Percentiles rank a stretch among this genome's conserved stretches.
These are phyloP conservation scores for Gossypium stocksii DNA, from an alignment of 345 rosid genomes.

Conservation along the genomic window DNA sequence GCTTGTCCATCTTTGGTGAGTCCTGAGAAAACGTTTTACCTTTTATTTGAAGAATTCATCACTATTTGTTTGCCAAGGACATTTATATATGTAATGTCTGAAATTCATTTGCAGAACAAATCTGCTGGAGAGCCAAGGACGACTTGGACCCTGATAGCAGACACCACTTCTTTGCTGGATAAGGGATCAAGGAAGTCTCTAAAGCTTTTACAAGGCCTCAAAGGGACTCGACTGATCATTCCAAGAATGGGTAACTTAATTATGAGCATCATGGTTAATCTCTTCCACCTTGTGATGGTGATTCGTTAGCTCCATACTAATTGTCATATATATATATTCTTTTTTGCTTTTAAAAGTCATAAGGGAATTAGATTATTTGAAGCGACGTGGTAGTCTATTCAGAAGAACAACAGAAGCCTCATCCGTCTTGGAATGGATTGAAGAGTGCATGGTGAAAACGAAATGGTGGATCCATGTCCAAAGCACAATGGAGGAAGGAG, in stretches of 20 bases:
- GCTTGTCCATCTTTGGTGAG: conserved; percentile 44
- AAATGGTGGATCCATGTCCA: conserved; percentile 85
- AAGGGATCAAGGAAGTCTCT: conserved; percentile 64
- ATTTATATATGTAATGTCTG: conserved; percentile 7
- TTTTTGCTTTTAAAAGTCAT: conserved; percentile 40
- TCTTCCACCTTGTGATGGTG: conserved; percentile 2
- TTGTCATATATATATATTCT: not conserved
- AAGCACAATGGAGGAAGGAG: conserved; percentile 53
- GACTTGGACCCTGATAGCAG: conserved; percentile 75
- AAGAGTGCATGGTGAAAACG: conserved; percentile 56
- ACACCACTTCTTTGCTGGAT: conserved; percentile 60
- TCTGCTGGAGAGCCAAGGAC: conserved; percentile 36
- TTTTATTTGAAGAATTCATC: conserved; percentile 6
- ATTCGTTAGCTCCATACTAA: not conserved
- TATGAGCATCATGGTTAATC: not conserved
- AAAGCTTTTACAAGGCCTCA: conserved; percentile 82
- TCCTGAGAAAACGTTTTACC: not conserved
- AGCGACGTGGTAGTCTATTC: conserved; percentile 43
- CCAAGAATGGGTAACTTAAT: conserved; percentile 63
- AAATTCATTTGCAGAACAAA: conserved; percentile 37
- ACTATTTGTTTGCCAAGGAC: not conserved
- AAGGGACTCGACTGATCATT: conserved; percentile 62
- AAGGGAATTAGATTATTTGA: conserved; percentile 66
- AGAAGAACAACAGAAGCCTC: conserved; percentile 54
- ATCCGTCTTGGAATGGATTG: conserved; percentile 71